Evolutionary conservation across 345 rosid genomes (phyloP).

Genomic region (Salix caprea): DNA sequence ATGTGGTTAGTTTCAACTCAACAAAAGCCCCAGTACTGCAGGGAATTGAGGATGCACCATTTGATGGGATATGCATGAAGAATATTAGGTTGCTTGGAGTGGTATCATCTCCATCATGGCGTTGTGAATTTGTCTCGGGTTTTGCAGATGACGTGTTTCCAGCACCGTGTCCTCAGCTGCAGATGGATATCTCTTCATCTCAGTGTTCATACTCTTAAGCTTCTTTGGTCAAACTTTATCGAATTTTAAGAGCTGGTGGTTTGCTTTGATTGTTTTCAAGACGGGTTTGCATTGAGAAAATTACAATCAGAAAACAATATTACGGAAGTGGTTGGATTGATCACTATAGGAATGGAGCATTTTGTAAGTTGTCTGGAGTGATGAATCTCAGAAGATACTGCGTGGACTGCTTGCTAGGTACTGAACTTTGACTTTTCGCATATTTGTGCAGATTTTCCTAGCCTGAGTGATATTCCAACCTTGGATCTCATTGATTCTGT

Average conservation of each 20-base stretch:
- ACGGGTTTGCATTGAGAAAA: slow-evolving; percentile 3
- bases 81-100: slow-evolving; percentile 65
- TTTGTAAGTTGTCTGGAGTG: background rate
- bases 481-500: background rate
- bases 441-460: background rate
- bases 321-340: background rate
- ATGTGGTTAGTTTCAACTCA: slow-evolving; percentile 63
- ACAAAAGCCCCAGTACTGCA: slow-evolving; percentile 68
- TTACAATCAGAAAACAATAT: background rate
- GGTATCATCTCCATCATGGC: slow-evolving; percentile 51
- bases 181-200: slow-evolving; percentile 33
- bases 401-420: background rate
- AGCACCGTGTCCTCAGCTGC: slow-evolving; percentile 63
- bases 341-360: background rate
- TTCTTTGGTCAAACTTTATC: slow-evolving; percentile 1
- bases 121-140: slow-evolving; percentile 77
- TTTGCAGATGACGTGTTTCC: slow-evolving; percentile 54
- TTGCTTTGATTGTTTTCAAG: background rate
- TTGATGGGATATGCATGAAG: slow-evolving; percentile 67
- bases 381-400: background rate
- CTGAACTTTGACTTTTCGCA: background rate
- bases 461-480: background rate
- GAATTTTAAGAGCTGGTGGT: background rate
- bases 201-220: slow-evolving; percentile 37
- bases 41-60: slow-evolving; percentile 65